These are phyloP conservation scores for Neopestalotiopsis sp. DNA, from an alignment of 2,329 filamentous ascomycete species.

Conservation along the genomic window DNA sequence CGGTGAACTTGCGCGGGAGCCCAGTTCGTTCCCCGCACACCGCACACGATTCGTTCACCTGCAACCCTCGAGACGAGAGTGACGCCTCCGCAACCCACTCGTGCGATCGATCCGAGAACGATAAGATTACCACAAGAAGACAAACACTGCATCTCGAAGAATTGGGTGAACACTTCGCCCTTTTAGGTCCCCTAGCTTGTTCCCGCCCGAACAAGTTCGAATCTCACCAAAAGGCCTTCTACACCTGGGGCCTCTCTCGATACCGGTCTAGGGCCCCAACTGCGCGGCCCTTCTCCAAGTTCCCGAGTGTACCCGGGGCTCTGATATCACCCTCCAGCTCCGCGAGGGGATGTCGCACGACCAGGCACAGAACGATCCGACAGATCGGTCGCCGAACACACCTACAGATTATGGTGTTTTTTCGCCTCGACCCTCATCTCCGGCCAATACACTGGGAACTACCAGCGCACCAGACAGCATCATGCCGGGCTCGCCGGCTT, in stretches of 20 bases:
- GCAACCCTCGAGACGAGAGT: constrained; percentile 5
- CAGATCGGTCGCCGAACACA: constrained; percentile 31
- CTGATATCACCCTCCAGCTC: not conserved
- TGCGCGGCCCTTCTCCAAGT: not conserved
- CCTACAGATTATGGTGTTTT: constrained; percentile 42
- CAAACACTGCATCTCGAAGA: not conserved
- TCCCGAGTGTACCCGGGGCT: not conserved
- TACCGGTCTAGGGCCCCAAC: constrained; percentile 19
- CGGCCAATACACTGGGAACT: constrained; percentile 33
- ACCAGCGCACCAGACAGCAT: constrained; percentile 26
- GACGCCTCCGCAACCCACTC: not conserved
- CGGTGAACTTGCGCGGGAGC: constrained; percentile 64
- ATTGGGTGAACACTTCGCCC: not conserved
- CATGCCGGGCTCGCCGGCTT: constrained; percentile 22
- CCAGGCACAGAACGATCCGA: constrained; percentile 43
- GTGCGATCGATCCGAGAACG: not conserved
- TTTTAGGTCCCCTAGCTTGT: not conserved
- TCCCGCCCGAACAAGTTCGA: not conserved
- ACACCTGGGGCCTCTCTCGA: constrained; percentile 14
- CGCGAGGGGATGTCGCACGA: constrained; percentile 56
- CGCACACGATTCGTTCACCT: constrained; percentile 38
- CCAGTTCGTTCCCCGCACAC: constrained; percentile 56
- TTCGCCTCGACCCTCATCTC: constrained; percentile 25
- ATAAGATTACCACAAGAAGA: not conserved
- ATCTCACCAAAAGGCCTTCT: not conserved